phyloP scores from a whole-genome alignment of 2,329 filamentous ascomycete genomes.

The Fusarium secorum region DNA sequence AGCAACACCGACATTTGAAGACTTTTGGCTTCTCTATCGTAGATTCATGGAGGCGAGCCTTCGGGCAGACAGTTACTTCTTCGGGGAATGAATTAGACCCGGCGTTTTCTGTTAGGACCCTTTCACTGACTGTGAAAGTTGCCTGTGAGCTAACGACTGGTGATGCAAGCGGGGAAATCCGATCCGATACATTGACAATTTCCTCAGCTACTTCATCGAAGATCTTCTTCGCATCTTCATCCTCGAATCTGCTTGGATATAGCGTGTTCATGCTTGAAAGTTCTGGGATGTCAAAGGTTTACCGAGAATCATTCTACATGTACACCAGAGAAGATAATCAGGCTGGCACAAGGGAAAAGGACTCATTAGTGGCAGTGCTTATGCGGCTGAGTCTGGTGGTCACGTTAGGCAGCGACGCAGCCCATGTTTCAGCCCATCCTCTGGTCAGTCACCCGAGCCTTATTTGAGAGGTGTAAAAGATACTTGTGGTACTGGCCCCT shows the following conservation, averaged over 20 bases:
- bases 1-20: not conserved
- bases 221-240: fast-evolving
- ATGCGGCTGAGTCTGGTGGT: not conserved
- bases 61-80: fast-evolving
- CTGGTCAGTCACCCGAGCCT: not conserved
- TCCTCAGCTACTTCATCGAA: not conserved
- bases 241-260: fast-evolving
- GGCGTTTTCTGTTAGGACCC: fast-evolving
- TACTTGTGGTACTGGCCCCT: fast-evolving
- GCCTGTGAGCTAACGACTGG: fast-evolving
- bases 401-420: not conserved
- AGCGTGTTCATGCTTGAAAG: fast-evolving
- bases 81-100: fast-evolving
- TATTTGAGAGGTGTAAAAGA: not conserved
- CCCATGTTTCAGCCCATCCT: fast-evolving
- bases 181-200: fast-evolving
- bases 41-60: fast-evolving
- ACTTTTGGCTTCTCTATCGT: fast-evolving
- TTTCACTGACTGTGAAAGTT: fast-evolving
- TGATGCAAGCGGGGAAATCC: fast-evolving
- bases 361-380: not conserved
- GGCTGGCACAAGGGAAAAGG: fast-evolving
- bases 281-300: fast-evolving
- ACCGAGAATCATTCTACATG: not conserved
- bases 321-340: fast-evolving